A percentile compares a stretch with the other conserved stretches of the same genome.
phyloP scores from a whole-genome alignment of 2,329 filamentous ascomycete genomes.

The Botrytis fabae region DNA sequence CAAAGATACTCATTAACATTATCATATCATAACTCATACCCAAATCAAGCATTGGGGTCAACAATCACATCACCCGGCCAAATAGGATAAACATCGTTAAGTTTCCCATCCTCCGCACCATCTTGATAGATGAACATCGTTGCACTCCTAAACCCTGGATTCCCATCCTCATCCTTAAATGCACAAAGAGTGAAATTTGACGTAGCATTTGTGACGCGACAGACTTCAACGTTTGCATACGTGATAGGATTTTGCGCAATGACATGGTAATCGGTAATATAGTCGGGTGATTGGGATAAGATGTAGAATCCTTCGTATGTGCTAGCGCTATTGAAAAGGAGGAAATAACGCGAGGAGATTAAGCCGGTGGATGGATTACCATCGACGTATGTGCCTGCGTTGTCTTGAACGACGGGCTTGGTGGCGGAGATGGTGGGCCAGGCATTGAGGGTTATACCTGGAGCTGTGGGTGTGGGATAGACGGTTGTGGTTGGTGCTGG shows the following conservation, averaged over 20 bases:
- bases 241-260: background rate
- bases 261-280: background rate
- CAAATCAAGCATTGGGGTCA: background rate
- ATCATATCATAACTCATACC: background rate
- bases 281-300: background rate
- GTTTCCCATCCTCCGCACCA: background rate
- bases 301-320: constrained; percentile 13
- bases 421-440: background rate
- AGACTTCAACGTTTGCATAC: background rate
- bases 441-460: background rate
- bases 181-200: constrained; percentile 15
- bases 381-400: background rate
- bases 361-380: constrained; percentile 2
- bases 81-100: constrained; percentile 11
- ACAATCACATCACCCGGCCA: constrained; percentile 5
- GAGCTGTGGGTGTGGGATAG: background rate
- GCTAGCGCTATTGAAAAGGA: background rate
- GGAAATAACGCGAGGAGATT: background rate
- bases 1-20: background rate
- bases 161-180: background rate
- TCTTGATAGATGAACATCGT: background rate
- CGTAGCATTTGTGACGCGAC: background rate
- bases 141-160: background rate
- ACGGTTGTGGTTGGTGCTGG: background rate
- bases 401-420: background rate